A percentile compares a stretch with the other conserved stretches of the same genome.
Conservation (phyloP, 176 grass and related monocot species). For the Bothriochloa decipiens region DNA sequence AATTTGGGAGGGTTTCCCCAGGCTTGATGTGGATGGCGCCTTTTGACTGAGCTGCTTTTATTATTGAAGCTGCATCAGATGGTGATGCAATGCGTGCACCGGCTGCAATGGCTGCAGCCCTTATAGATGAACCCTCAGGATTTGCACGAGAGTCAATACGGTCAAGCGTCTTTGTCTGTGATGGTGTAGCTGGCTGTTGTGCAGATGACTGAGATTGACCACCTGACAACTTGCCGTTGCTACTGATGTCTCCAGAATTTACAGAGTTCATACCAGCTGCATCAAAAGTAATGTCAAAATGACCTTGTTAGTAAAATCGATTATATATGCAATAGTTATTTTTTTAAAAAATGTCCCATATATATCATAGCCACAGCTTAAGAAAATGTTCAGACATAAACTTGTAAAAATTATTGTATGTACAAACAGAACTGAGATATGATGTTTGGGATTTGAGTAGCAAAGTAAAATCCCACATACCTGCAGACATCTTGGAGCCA, state of each 20-base stretch:
- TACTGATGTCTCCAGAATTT: slow-evolving; percentile 18
- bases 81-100: slow-evolving; percentile 58
- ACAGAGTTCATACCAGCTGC: slow-evolving; percentile 46
- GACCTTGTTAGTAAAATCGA: background rate
- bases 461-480: slow-evolving; percentile 38
- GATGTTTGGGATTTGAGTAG: slow-evolving; percentile 30
- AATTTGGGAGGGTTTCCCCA: slow-evolving; percentile 49
- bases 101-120: slow-evolving; percentile 62
- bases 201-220: slow-evolving; percentile 40
- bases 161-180: slow-evolving; percentile 31
- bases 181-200: slow-evolving; percentile 26
- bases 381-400: background rate
- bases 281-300: slow-evolving; percentile 32
- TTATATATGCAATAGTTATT: background rate
- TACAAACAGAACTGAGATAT: background rate
- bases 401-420: background rate
- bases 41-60: slow-evolving; percentile 63
- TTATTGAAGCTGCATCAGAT: slow-evolving; percentile 64
- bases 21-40: slow-evolving; percentile 51
- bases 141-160: slow-evolving; percentile 21
- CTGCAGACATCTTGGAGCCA: slow-evolving; percentile 45
- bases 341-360: background rate
- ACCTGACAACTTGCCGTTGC: slow-evolving; percentile 44
- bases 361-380: slow-evolving; percentile 6
- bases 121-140: slow-evolving; percentile 48